Evolutionary conservation across 2,329 filamentous ascomycete genomes (phyloP).

Genomic region (Pleurostoma richardsiae): DNA sequence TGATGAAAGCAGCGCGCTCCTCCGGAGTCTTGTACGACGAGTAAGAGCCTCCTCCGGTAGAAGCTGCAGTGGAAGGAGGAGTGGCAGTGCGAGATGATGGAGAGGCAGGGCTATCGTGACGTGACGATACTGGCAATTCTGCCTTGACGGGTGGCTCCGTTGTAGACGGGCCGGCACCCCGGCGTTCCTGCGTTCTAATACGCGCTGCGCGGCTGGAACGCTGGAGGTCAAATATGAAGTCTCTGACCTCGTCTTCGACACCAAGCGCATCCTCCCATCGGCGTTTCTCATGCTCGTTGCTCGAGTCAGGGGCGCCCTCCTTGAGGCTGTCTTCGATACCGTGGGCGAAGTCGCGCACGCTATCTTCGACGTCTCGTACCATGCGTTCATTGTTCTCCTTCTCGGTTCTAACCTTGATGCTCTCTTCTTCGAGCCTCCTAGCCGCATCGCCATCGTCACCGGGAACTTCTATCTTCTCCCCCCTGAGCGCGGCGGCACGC

Average conservation of each 20-base stretch:
- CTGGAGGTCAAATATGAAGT: conserved; percentile 96
- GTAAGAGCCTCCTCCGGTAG: conserved; percentile 59
- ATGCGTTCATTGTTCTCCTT: conserved; percentile 93
- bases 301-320: conserved; percentile 68
- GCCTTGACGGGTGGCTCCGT: conserved; percentile 35
- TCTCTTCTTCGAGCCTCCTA: conserved; percentile 86
- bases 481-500: conserved; percentile 85
- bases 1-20: conserved; percentile 92
- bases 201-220: conserved; percentile 75
- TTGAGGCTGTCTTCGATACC: conserved; percentile 85
- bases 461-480: conserved; percentile 65
- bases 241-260: conserved; percentile 92
- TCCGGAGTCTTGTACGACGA: conserved; percentile 85
- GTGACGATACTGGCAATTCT: conserved; percentile 36
- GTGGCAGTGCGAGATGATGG: conserved; percentile 51
- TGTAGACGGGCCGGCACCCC: conserved; percentile 34
- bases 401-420: conserved; percentile 71
- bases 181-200: conserved; percentile 56
- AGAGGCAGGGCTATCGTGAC: conserved; percentile 45
- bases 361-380: conserved; percentile 95
- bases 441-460: conserved; percentile 75
- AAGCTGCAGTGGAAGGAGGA: conserved; percentile 39
- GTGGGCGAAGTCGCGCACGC: conserved; percentile 80
- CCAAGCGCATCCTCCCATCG: conserved; percentile 95
- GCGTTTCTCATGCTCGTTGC: conserved; percentile 82